Conservation (phyloP, 805 yeast species). For the Blastobotrys terrestris region DNA sequence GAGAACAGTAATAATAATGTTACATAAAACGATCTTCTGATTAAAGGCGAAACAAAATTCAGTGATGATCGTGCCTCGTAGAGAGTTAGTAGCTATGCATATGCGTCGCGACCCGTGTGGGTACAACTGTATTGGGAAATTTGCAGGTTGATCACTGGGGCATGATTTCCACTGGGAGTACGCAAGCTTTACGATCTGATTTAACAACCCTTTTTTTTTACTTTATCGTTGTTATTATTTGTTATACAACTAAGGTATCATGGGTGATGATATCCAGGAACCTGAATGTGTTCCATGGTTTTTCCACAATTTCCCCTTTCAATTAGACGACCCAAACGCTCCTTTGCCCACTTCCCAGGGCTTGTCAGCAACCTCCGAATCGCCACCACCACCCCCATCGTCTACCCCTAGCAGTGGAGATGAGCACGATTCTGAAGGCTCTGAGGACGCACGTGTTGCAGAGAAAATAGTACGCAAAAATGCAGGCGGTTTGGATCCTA, state of each 20-base stretch:
- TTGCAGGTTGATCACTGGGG: neutral
- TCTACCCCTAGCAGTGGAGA: too few relatives aligned
- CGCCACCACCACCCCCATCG: neutral
- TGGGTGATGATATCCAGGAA: slow-evolving; percentile 1
- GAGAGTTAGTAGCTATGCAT: too few relatives aligned
- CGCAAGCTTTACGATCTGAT: neutral
- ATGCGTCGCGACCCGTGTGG: neutral
- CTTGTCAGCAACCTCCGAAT: slow-evolving; percentile 1
- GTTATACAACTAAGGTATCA: too few relatives aligned
- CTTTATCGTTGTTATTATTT: too few relatives aligned
- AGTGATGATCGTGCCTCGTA: neutral
- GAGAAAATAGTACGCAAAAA: slow-evolving; percentile 6
- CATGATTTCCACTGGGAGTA: neutral
- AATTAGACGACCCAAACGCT: slow-evolving; percentile 23
- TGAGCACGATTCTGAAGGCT: neutral
- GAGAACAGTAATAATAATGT: neutral
- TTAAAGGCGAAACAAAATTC: too few relatives aligned
- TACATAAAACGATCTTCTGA: neutral
- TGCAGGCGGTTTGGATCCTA: neutral
- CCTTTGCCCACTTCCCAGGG: slow-evolving; percentile 20
- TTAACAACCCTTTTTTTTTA: too few relatives aligned
- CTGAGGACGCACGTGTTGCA: neutral
- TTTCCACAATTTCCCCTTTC: slow-evolving; percentile 22
- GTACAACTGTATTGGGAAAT: neutral
- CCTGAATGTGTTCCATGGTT: slow-evolving; percentile 19